phyloP scores from a whole-genome alignment of 2,329 filamentous ascomycete species.

The Davidsoniella neocaledoniae region DNA sequence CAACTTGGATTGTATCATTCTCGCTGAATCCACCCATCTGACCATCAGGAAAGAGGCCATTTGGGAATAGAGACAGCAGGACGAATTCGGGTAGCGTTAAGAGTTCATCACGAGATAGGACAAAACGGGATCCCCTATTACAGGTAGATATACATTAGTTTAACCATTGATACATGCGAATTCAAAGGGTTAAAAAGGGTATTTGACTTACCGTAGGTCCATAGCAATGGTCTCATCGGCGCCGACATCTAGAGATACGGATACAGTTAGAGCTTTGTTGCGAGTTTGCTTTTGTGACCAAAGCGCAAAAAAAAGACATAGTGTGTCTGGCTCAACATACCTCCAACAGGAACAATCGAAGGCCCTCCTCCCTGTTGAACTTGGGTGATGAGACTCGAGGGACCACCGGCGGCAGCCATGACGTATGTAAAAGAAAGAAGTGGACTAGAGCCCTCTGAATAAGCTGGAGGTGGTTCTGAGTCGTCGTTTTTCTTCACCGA shows the following conservation, averaged over 20 bases:
- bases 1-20: slow-evolving; percentile 87
- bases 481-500: slow-evolving; percentile 63
- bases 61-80: slow-evolving; percentile 90
- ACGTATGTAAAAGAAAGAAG: slow-evolving; percentile 86
- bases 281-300: not conserved
- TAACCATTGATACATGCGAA: too few relatives aligned
- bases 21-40: slow-evolving; percentile 89
- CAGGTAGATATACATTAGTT: slow-evolving; percentile 17
- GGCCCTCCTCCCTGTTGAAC: slow-evolving; percentile 76
- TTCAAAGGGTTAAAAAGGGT: too few relatives aligned
- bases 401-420: slow-evolving; percentile 94
- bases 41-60: slow-evolving; percentile 92
- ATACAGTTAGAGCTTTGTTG: too few relatives aligned
- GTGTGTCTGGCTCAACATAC: slow-evolving; percentile 28
- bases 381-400: slow-evolving; percentile 97
- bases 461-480: slow-evolving; percentile 85
- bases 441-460: slow-evolving; percentile 86
- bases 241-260: slow-evolving; percentile 43
- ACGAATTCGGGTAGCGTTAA: slow-evolving; percentile 95
- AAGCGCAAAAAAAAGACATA: not conserved
- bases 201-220: slow-evolving; percentile 60
- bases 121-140: slow-evolving; percentile 74
- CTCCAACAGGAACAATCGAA: slow-evolving; percentile 76
- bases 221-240: slow-evolving; percentile 90
- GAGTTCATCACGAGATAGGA: slow-evolving; percentile 84